These are phyloP conservation scores for Carex pumila DNA, from an alignment of 176 grass and related monocot genomes.

Conservation along the genomic window DNA sequence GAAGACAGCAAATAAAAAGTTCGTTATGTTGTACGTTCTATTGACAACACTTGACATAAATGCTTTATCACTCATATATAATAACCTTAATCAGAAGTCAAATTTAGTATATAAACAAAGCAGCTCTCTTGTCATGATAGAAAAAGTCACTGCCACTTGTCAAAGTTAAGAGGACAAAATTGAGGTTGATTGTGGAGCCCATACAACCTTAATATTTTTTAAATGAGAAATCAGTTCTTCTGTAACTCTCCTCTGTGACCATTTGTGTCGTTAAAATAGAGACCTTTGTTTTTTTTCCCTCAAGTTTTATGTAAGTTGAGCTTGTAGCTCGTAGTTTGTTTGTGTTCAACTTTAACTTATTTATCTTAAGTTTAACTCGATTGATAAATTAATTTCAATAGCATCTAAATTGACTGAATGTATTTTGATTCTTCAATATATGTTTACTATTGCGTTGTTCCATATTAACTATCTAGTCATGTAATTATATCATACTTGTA, in stretches of 20 bases:
- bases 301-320: neutral
- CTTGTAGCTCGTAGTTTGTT: neutral
- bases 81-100: constrained; percentile 4
- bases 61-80: neutral
- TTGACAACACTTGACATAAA: neutral
- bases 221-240: neutral
- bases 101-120: neutral
- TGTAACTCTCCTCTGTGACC: neutral
- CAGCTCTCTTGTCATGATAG: neutral
- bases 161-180: neutral
- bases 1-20: neutral
- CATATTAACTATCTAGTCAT: neutral
- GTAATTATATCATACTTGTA: neutral
- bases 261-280: neutral
- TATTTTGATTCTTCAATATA: neutral
- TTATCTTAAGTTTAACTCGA: neutral
- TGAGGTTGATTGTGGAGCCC: constrained; percentile 1
- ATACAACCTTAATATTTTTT: neutral
- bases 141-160: neutral
- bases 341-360: neutral
- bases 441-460: neutral
- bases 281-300: neutral
- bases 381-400: neutral
- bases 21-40: neutral
- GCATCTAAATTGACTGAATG: neutral